A percentile compares a stretch with the other conserved stretches of the same genome.
phyloP scores from a whole-genome alignment of 2,329 filamentous ascomycete species.

The Neofusicoccum sp. region DNA sequence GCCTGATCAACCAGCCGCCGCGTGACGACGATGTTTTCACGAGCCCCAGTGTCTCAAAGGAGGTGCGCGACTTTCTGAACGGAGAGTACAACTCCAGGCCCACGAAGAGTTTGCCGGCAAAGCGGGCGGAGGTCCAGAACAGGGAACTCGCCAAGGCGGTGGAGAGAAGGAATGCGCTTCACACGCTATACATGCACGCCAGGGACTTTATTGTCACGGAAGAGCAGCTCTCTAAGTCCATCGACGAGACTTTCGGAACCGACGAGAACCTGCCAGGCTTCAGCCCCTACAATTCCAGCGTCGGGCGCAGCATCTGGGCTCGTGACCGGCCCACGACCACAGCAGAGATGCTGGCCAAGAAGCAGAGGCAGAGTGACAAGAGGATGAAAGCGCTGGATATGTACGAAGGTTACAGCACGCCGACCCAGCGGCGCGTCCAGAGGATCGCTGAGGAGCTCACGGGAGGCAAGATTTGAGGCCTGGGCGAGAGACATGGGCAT shows the following conservation, averaged over 20 bases:
- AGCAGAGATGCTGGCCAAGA: slow-evolving; percentile 32
- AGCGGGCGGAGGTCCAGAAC: slow-evolving; percentile 31
- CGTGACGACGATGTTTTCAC: slow-evolving; percentile 76
- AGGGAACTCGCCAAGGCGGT: slow-evolving; percentile 54
- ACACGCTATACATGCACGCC: slow-evolving; percentile 87
- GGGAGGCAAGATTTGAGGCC: slow-evolving; percentile 50
- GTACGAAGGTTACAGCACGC: slow-evolving; percentile 40
- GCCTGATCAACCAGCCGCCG: slow-evolving; percentile 61
- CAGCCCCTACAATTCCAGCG: slow-evolving; percentile 26
- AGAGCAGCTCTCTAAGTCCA: slow-evolving; percentile 67
- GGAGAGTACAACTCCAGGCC: slow-evolving; percentile 22
- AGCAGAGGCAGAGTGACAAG: slow-evolving; percentile 30
- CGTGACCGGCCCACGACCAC: slow-evolving; percentile 33
- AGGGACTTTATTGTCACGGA: slow-evolving; percentile 83
- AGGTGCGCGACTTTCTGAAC: slow-evolving; percentile 28
- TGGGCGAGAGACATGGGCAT: not conserved
- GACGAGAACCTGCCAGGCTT: slow-evolving; percentile 47
- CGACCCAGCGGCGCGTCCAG: slow-evolving; percentile 56
- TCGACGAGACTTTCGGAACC: slow-evolving; percentile 74
- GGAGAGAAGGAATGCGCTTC: slow-evolving; percentile 67
- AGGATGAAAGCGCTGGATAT: slow-evolving; percentile 25
- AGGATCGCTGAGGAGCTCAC: slow-evolving; percentile 66
- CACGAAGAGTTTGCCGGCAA: not conserved
- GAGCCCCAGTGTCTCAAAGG: slow-evolving; percentile 56
- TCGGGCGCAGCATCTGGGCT: slow-evolving; percentile 33